Percentiles rank a stretch among this genome's conserved stretches.
These are phyloP conservation scores for Hypomontagnella submonticulosa DNA, from an alignment of 495 filamentous ascomycete genomes.

Conservation along the genomic window DNA sequence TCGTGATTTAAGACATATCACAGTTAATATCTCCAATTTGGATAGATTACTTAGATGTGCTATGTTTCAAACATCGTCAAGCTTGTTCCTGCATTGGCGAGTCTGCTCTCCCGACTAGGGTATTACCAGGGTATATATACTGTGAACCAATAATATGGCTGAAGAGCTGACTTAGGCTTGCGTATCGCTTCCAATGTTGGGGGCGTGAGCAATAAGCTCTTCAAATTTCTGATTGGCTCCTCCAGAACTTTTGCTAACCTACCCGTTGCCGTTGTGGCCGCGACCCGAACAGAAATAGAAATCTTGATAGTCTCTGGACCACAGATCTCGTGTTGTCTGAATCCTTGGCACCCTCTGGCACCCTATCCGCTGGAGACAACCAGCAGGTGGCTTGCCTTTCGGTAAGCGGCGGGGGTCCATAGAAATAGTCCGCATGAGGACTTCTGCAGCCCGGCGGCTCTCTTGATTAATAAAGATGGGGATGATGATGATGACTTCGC, in stretches of 20 bases:
- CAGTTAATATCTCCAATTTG: constrained; percentile 22
- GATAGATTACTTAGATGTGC: constrained; percentile 27
- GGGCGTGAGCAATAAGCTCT: constrained; percentile 33
- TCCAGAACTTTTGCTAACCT: constrained; percentile 34
- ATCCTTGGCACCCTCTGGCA: constrained; percentile 41
- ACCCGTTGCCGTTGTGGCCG: constrained; percentile 28
- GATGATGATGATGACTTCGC: constrained; percentile 7
- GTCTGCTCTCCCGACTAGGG: constrained; percentile 4
- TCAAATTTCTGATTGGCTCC: constrained; percentile 37
- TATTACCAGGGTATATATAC: constrained; percentile 5
- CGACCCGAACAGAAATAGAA: constrained; percentile 42
- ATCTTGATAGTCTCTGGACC: constrained; percentile 27
- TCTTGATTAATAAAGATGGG: constrained; percentile 4
- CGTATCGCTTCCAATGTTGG: constrained; percentile 35
- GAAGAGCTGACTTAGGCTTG: constrained; percentile 36
- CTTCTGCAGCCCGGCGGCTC: constrained; percentile 38
- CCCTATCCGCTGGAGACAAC: constrained; percentile 33
- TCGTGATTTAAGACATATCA: constrained; percentile 26
- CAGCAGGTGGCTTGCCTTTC: constrained; percentile 26
- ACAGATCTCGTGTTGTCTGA: constrained; percentile 41
- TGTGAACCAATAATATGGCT: constrained; percentile 32
- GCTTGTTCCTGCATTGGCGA: constrained; percentile 39
- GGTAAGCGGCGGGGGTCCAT: constrained; percentile 11
- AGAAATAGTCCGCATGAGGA: constrained; percentile 26
- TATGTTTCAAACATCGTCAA: constrained; percentile 40